Base-by-base conservation (phyloP, 2,329 filamentous ascomycete genomes). In the Didymella segeticola region DNA sequence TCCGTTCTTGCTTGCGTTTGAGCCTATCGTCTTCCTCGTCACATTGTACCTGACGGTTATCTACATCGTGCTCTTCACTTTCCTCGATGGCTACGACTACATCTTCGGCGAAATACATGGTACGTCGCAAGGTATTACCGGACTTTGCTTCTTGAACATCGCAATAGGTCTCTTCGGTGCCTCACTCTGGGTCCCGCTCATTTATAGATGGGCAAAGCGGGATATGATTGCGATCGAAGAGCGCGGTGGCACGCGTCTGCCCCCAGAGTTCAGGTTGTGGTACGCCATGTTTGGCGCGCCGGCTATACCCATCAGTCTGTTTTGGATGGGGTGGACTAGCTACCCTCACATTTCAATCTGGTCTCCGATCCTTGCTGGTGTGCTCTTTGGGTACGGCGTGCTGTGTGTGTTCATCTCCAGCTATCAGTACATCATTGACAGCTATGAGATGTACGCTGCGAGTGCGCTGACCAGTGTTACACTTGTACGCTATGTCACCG, bases 281-380 rank as follows among this genome's bases (percentile, higher is more conserved):
- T 82, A 78, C 42, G 76, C 77, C 2, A 84, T 86, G 69, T 70
- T 83, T 4, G 78, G 78, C 9, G 77, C 80, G 0, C 78, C 80
- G 0, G 68, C 76, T 0, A 76, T 86, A 1, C 82, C 83, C 0
- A 70, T 83, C 25, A 75, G 73, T 1, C 72, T 86, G 2, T 84
- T 86, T 66, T 86, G 83, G 82, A 81, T 86, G 70, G 83, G 77
- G 0, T 86, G 83, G 83, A 83, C 80, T 0, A 73, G 76, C 29
- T 74, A 77, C 57, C 4, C 45, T 4, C 22, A 31, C 4, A 46
- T 48, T n/a, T 43, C 33, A 4, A 43, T 54, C 29, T 57, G 50
- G 43, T 47, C 30, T 12, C 47, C 38, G 3, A 30, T 57, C 3
- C 11, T 43, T 4, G 55, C 49, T 5, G 36, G 42, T 14, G 45